Conservation (phyloP, 805 yeast species). For the Schizosaccharomyces japonicus region DNA sequence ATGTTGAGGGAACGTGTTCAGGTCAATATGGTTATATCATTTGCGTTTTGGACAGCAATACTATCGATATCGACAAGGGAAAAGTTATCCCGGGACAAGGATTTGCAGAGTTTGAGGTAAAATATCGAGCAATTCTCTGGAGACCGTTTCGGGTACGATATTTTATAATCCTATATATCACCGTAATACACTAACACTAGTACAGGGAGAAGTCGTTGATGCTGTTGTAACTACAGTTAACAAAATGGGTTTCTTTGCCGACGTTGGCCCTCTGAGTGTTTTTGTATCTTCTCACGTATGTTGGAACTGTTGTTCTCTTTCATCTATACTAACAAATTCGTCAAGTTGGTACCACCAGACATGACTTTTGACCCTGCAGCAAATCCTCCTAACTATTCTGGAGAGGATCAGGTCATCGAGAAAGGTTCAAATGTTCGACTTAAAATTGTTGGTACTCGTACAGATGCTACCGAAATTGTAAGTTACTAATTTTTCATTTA, state of each 20-base stretch:
- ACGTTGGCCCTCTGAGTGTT: slow-evolving; percentile 88
- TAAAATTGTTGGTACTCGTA: slow-evolving; percentile 88
- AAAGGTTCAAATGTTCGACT: slow-evolving; percentile 84
- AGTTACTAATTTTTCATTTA: slow-evolving; percentile 40
- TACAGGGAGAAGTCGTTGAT: slow-evolving; percentile 83
- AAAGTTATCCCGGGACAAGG: slow-evolving; percentile 76
- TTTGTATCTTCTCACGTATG: slow-evolving; percentile 66
- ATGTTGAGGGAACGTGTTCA: slow-evolving; percentile 95
- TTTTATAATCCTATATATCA: background rate
- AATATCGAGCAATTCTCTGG: slow-evolving; percentile 92
- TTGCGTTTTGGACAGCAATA: slow-evolving; percentile 84
- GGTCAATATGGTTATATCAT: slow-evolving; percentile 96
- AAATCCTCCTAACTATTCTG: slow-evolving; percentile 93
- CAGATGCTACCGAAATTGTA: slow-evolving; percentile 78
- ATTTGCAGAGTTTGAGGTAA: slow-evolving; percentile 86
- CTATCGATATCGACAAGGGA: slow-evolving; percentile 87
- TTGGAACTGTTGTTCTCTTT: background rate
- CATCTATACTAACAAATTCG: background rate
- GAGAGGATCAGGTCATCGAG: slow-evolving; percentile 70
- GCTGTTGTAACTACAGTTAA: slow-evolving; percentile 82
- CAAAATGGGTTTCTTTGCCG: slow-evolving; percentile 91
- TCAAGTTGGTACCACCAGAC: slow-evolving; percentile 59
- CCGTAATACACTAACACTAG: no score
- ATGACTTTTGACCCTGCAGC: slow-evolving; percentile 85
- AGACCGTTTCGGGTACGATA: slow-evolving; percentile 54